phyloP scores from a whole-genome alignment of 2,329 filamentous ascomycete species.

The Alternaria tenuissima region DNA sequence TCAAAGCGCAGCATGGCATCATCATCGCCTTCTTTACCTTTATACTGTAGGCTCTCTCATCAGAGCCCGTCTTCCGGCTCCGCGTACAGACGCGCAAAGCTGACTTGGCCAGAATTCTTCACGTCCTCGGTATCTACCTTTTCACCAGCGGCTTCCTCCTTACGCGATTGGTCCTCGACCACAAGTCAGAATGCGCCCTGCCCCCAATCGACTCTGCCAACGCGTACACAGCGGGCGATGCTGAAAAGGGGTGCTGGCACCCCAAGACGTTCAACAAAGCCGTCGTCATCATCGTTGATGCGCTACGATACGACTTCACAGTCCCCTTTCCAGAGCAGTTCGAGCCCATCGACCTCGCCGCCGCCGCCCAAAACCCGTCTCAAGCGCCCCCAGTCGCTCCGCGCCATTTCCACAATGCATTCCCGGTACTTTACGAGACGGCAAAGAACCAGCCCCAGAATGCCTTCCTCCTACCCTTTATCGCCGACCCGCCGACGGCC shows the following conservation, averaged over 20 bases:
- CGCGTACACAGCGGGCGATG: slow-evolving; percentile 50
- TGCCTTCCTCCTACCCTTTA: slow-evolving; percentile 91
- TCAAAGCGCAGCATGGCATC: slow-evolving; percentile 62
- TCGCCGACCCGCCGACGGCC: slow-evolving; percentile 93
- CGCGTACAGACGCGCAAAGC: not conserved
- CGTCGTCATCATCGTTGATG: slow-evolving; percentile 89
- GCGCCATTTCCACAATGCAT: slow-evolving; percentile 82
- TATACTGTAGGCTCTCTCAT: slow-evolving; percentile 61
- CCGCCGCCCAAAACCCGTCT: slow-evolving; percentile 23
- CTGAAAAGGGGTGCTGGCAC: slow-evolving; percentile 86
- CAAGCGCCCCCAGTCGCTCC: slow-evolving; percentile 38
- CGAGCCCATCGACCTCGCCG: slow-evolving; percentile 49
- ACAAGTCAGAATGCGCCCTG: slow-evolving; percentile 78
- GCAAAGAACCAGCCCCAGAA: slow-evolving; percentile 77
- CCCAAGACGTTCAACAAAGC: slow-evolving; percentile 92
- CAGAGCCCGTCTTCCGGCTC: not conserved
- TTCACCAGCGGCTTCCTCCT: slow-evolving; percentile 96
- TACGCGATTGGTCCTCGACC: slow-evolving; percentile 80
- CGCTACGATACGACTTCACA: slow-evolving; percentile 95
- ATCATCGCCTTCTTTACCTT: slow-evolving; percentile 72
- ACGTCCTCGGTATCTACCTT: slow-evolving; percentile 82
- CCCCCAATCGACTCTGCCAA: slow-evolving; percentile 68
- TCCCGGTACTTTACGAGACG: slow-evolving; percentile 86
- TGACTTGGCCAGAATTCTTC: slow-evolving; percentile 65
- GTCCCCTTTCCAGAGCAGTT: slow-evolving; percentile 73